Base-by-base conservation (phyloP, 768 basidiomycete species). In the Termitomyces sp. region DNA sequence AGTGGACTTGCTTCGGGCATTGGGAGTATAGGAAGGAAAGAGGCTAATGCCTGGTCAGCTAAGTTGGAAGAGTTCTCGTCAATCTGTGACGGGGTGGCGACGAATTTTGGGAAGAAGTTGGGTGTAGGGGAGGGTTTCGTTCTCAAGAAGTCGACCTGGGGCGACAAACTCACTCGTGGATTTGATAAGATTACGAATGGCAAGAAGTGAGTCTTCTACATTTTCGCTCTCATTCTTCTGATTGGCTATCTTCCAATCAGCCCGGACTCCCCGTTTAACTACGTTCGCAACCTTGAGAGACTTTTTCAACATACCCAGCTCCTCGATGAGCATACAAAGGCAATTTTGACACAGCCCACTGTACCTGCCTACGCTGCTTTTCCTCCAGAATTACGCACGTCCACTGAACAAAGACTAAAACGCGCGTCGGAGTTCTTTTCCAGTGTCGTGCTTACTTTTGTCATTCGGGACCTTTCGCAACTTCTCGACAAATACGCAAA, bases 381-480 rank as follows among this genome's bases (percentile, higher is more conserved):
- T 64, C 81, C 90, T 5, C 48, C 69, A 44, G 86, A 92, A 57
- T 68, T 87, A 60, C 85, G 87, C 54, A 63, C 67, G 42, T 79
- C 83, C 10, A 80, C 88, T 57, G 92, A 94, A 67, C 75, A 80
- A 65, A 87, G 85, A 69, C 81, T 96, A 57, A 86, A 83, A 67
- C 87, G 88, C 61, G 81, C 85, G 34, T 92, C 91, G n/a, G 91
- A 95, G 66, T 96, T 96, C 70, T 96, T 95, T 64, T 90, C 90
- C 26, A 89, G 81, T 54, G 92, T 94, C 60, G 84, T 96, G 55
- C 78, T 94, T 60, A 90, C 90, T 18, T 94, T 96, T 69, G 92
- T 96, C 65, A 85, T 96, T 65, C 85, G 86, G 54, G 92, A 94
- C 70, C 78, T 94, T 62, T 90, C 90, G 42, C 85, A 88, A 65